Conservation (phyloP, 257 asterid genomes). For the Galeopsis tetrahit region DNA sequence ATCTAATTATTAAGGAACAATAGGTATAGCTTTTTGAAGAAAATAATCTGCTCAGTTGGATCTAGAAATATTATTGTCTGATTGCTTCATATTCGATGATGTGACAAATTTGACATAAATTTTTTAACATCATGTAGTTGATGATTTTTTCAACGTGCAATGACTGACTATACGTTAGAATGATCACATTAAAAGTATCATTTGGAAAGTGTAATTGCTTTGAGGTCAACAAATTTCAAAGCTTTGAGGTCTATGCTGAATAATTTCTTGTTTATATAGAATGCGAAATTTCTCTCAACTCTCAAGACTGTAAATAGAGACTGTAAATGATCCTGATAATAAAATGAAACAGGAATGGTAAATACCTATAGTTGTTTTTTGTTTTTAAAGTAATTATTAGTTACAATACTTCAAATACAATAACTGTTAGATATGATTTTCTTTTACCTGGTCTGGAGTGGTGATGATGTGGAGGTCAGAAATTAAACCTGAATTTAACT, state of each 20-base stretch:
- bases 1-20: constrained; percentile 12
- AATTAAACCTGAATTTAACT: background rate
- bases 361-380: background rate
- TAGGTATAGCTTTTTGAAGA: constrained; percentile 18
- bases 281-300: background rate
- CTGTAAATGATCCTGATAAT: constrained; percentile 5
- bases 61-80: background rate
- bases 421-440: constrained; percentile 18
- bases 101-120: background rate
- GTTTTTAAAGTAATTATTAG: constrained; percentile 13
- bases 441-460: constrained; percentile 10
- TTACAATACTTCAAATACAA: background rate
- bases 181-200: background rate
- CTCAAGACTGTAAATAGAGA: background rate
- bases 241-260: background rate
- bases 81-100: constrained; percentile 2
- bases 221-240: constrained; percentile 10
- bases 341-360: background rate
- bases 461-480: constrained; percentile 22
- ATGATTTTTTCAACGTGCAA: constrained; percentile 20
- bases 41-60: constrained; percentile 9
- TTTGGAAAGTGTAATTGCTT: constrained; percentile 5
- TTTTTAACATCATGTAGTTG: constrained; percentile 8
- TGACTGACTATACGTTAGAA: constrained; percentile 4
- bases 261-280: background rate